These are phyloP conservation scores for Potentilla sterilis DNA, from an alignment of 306 rosid genomes.

Conservation along the genomic window DNA sequence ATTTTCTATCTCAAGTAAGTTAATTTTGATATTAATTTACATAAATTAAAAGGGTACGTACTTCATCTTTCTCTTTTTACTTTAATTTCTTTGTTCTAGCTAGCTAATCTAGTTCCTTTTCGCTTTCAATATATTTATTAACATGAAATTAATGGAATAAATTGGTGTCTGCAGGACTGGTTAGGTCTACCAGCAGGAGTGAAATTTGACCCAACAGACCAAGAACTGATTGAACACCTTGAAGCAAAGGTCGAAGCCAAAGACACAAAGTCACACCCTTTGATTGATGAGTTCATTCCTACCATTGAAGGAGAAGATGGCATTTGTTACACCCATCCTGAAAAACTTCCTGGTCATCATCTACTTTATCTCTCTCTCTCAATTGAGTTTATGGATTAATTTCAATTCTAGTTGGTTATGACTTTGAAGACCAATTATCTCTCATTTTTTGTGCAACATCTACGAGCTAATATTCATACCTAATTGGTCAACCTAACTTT, in stretches of 20 bases:
- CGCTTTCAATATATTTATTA: constrained; percentile 6
- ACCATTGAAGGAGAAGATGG: constrained; percentile 99
- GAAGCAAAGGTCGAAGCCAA: constrained; percentile 92
- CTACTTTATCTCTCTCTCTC: neutral
- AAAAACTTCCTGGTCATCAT: constrained; percentile 83
- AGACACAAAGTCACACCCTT: constrained; percentile 85
- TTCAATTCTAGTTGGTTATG: constrained; percentile 22
- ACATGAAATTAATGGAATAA: neutral
- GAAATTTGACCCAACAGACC: constrained; percentile 98
- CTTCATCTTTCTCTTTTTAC: constrained; percentile 27
- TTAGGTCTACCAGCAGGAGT: constrained; percentile 98
- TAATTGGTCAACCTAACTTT: constrained; percentile 57
- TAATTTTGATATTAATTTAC: neutral
- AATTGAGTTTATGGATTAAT: neutral
- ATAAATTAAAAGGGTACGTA: constrained; percentile 24
- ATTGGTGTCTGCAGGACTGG: constrained; percentile 69
- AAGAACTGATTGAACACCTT: constrained; percentile 93
- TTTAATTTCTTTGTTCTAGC: constrained; percentile 20
- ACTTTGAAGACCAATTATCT: constrained; percentile 7
- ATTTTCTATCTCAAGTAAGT: constrained; percentile 1
- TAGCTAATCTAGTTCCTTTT: constrained; percentile 5
- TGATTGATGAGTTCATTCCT: constrained; percentile 95
- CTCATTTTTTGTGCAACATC: neutral
- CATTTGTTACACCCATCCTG: constrained; percentile 99
- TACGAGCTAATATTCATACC: constrained; percentile 42